Conservation (phyloP, 2,329 filamentous ascomycete genomes). For the Teratosphaeria epicoccoides region DNA sequence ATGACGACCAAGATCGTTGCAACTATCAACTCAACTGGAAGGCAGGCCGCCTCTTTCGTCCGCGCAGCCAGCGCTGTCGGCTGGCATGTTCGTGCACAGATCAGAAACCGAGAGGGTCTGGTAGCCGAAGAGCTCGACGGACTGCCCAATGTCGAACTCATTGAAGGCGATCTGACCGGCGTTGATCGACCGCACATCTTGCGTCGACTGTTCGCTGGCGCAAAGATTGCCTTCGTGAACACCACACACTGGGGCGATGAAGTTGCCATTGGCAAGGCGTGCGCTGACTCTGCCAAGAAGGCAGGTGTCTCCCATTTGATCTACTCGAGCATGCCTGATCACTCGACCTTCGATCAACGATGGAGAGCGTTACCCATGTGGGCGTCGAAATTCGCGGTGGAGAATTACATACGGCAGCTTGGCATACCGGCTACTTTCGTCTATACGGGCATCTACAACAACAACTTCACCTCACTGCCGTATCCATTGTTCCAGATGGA, state of each 20-base stretch:
- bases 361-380: constrained; percentile 85
- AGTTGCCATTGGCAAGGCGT: constrained; percentile 72
- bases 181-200: constrained; percentile 20
- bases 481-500: constrained; percentile 97
- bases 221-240: constrained; percentile 91
- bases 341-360: constrained; percentile 61
- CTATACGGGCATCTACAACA: constrained; percentile 97
- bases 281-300: constrained; percentile 80
- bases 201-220: constrained; percentile 54
- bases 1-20: constrained; percentile 63
- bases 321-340: constrained; percentile 96
- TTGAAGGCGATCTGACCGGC: constrained; percentile 53
- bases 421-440: constrained; percentile 82
- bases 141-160: constrained; percentile 69
- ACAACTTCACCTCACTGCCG: constrained; percentile 88
- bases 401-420: constrained; percentile 78
- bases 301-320: constrained; percentile 82
- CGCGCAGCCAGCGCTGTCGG: constrained; percentile 88
- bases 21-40: constrained; percentile 89
- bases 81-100: constrained; percentile 84
- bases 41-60: constrained; percentile 90
- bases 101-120: constrained; percentile 75
- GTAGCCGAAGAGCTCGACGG: constrained; percentile 76
- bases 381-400: constrained; percentile 84
- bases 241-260: constrained; percentile 96